These are phyloP conservation scores for Pseudocercospora eumusae DNA, from an alignment of 2,329 filamentous ascomycete genomes.

Conservation along the genomic window DNA sequence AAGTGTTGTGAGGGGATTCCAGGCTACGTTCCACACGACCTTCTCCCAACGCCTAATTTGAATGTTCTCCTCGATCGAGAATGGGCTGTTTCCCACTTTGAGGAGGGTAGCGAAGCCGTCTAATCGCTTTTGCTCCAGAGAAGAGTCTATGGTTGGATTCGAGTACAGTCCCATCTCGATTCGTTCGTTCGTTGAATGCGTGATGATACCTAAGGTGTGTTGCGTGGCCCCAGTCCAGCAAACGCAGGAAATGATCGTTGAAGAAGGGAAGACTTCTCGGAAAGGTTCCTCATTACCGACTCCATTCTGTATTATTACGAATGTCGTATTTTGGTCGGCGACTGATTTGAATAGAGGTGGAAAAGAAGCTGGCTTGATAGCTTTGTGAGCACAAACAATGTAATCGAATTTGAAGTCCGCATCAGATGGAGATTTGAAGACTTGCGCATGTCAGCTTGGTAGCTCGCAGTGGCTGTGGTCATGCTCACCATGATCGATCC, in stretches of 20 bases:
- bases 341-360: constrained; percentile 45
- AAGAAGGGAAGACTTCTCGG: constrained; percentile 49
- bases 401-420: constrained; percentile 46
- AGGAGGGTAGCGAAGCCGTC: constrained; percentile 49
- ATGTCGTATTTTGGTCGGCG: constrained; percentile 50
- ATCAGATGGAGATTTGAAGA: constrained; percentile 44
- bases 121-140: constrained; percentile 44
- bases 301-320: constrained; percentile 66
- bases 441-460: constrained; percentile 37
- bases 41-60: constrained; percentile 63
- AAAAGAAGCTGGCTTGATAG: constrained; percentile 41
- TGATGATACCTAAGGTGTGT: constrained; percentile 51
- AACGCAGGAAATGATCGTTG: constrained; percentile 59
- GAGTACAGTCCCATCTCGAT: constrained; percentile 58
- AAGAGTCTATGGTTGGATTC: constrained; percentile 38
- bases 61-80: constrained; percentile 55
- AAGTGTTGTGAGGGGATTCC: constrained; percentile 58
- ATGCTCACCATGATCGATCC: constrained; percentile 27
- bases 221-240: constrained; percentile 59
- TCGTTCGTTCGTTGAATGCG: constrained; percentile 56
- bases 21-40: constrained; percentile 61
- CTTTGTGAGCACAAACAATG: constrained; percentile 52
- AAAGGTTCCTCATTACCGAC: constrained; percentile 63
- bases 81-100: constrained; percentile 47
- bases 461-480: background rate